Evolutionary conservation across 75 land plant genomes (phyloP).

Genomic region (Cunninghamia lanceolata): DNA sequence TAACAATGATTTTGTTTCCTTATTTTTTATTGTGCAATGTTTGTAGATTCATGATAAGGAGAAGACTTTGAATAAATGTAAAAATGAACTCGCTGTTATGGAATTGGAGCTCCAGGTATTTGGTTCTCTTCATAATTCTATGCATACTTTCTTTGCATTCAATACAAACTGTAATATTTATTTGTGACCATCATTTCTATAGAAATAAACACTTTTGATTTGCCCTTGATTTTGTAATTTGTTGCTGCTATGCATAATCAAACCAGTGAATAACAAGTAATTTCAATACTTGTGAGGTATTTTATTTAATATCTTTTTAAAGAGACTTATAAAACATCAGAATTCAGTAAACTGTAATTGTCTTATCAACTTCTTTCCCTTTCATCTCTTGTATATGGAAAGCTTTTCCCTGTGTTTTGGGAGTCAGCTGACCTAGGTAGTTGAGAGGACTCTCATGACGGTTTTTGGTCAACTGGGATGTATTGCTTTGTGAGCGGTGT

Average conservation of each 20-base stretch:
- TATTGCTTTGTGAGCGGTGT: too few relatives aligned
- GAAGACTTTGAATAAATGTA: conserved; percentile 46
- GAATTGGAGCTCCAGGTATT: conserved; percentile 77
- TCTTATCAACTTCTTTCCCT: neutral
- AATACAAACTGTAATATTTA: neutral
- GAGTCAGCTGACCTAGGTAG: too few relatives aligned
- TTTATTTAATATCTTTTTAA: neutral
- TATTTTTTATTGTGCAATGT: neutral
- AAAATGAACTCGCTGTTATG: conserved; percentile 61
- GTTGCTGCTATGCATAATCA: neutral
- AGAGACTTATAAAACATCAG: neutral
- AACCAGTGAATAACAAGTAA: neutral
- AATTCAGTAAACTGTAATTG: neutral
- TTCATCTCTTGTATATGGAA: neutral
- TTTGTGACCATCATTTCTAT: neutral
- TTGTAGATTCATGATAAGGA: conserved; percentile 58
- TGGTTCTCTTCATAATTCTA: neutral
- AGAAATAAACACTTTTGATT: neutral
- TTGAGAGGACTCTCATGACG: too few relatives aligned
- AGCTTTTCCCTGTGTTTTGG: too few relatives aligned
- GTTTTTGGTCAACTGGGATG: too few relatives aligned
- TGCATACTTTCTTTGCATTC: neutral
- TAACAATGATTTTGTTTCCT: neutral
- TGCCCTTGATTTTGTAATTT: neutral
- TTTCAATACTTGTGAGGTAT: neutral